Conservation (phyloP, 768 basidiomycete species). For the Phylloporus scabripes region DNA sequence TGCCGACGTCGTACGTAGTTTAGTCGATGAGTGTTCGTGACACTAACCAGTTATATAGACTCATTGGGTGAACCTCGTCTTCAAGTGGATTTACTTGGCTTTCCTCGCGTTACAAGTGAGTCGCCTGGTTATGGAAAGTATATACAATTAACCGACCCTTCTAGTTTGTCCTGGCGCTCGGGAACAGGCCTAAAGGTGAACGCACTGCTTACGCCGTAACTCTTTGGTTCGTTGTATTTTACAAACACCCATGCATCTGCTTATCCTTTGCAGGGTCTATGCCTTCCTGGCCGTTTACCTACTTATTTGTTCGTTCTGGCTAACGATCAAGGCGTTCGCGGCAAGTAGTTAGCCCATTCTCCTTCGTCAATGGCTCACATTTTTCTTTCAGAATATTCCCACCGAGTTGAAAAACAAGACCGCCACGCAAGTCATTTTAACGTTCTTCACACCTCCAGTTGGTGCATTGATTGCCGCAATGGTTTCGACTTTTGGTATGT, state of each 20-base stretch:
- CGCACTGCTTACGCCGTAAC: conserved; percentile 63
- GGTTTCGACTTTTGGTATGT: conserved; percentile 77
- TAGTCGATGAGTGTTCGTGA: not conserved
- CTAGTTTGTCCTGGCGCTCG: conserved; percentile 66
- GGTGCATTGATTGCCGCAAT: conserved; percentile 83
- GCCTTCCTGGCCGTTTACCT: conserved; percentile 81
- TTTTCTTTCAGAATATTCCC: conserved; percentile 46
- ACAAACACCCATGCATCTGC: not conserved
- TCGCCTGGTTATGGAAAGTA: not conserved
- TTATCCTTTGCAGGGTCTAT: conserved; percentile 56
- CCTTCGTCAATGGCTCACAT: conserved; percentile 1
- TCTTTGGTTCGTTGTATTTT: conserved; percentile 48
- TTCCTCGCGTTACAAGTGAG: conserved; percentile 74
- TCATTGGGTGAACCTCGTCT: conserved; percentile 76
- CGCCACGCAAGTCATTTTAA: conserved; percentile 42
- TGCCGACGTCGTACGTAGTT: conserved; percentile 51
- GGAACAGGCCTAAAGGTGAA: conserved; percentile 88
- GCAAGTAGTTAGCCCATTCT: conserved; percentile 34
- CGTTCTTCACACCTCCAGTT: conserved; percentile 70
- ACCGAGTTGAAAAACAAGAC: conserved; percentile 44
- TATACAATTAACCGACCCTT: not conserved
- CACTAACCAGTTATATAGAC: conserved; percentile 40
- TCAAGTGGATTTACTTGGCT: conserved; percentile 84
- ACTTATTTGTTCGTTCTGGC: conserved; percentile 78
- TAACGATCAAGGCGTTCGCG: conserved; percentile 74